Evolutionary conservation across 2,329 filamentous ascomycete genomes (phyloP), one percentile per base, ranked within the genome.

Genomic region (Nigrograna mackinnonii): DNA sequence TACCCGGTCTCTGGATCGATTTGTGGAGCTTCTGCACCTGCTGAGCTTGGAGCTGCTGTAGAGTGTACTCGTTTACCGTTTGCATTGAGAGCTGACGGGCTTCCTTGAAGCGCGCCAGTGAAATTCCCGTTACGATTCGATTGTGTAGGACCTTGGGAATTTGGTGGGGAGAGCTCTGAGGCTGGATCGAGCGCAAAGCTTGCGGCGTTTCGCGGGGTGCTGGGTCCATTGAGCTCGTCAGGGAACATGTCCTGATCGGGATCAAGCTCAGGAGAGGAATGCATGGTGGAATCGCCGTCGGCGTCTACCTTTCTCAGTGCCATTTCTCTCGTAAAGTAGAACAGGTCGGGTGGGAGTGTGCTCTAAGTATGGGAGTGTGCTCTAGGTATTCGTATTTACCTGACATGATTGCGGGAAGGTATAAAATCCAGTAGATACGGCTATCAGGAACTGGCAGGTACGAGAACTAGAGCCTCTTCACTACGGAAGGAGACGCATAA

Each of bases 201-300:
- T 43, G 53, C 53, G 54, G 60, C 46, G 35, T 62, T 65, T 35
- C 68, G 72, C 21, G 71, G 74, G 28, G 71, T 78, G 43, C 67
- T 70, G 32, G 71, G 60, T 16, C 72, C 67, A 16, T 58, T 47
- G 5, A 59, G 60, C 41, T 74, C 71, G 32, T 64, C 62, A n/a
- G 73, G 71, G 44, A 75, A 75, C 62, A 70, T 66, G 40, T 68
- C 63, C 41, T 66, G 58, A 54, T 63, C 45, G 57, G 9, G 9
- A 17, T 42, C 39, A 30, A 60, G 52, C 17, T 61, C 60, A 33
- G 62, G 55, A 6, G 66, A 60, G 33, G 75, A 79, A 47, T 75
- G 71, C 79, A 82, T 82, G 46, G 75, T 76, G 21, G 75, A 79
- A 67, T 82, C 79, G 33, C 77, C 77, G 62, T 80, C 78, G 53